phyloP scores from a whole-genome alignment of 352 stramenopile genomes.

The Pythium insidiosum region DNA sequence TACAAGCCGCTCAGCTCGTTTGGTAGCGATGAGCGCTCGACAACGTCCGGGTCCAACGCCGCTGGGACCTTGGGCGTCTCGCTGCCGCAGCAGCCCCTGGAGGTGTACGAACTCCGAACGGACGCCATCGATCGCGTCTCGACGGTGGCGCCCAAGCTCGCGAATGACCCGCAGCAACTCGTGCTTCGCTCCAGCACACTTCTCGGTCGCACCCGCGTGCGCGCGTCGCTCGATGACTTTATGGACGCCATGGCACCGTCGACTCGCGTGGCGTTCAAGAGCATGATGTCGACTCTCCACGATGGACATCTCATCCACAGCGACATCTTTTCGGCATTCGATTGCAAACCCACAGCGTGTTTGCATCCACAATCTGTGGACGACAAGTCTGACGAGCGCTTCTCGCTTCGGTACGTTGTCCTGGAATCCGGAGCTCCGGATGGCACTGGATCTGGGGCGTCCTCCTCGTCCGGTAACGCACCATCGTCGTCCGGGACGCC shows the following conservation, averaged over 20 bases:
- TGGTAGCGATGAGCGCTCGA: not conserved
- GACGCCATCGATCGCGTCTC: slow-evolving; percentile 39
- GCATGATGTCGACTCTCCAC: slow-evolving; percentile 43
- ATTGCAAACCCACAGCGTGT: slow-evolving; percentile 10
- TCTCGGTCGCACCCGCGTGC: slow-evolving; percentile 44
- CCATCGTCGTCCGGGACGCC: not conserved
- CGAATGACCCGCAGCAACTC: slow-evolving; percentile 15
- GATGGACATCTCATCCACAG: slow-evolving; percentile 46
- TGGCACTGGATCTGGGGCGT: not conserved
- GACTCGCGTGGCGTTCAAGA: slow-evolving; percentile 42
- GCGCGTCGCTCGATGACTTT: slow-evolving; percentile 54
- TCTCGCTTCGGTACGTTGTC: slow-evolving; percentile 42
- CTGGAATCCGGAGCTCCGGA: slow-evolving; percentile 1
- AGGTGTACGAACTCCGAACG: slow-evolving; percentile 47
- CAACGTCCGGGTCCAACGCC: not conserved
- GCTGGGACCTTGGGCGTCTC: not conserved
- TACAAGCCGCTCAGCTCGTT: slow-evolving; percentile 6
- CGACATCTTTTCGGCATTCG: slow-evolving; percentile 59
- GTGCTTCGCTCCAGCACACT: slow-evolving; percentile 36
- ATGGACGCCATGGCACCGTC: slow-evolving; percentile 43
- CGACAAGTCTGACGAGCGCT: slow-evolving; percentile 21
- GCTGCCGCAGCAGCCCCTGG: slow-evolving; percentile 13
- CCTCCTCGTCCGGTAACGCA: not conserved
- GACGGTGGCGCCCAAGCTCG: slow-evolving; percentile 27
- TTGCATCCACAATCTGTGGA: too few species aligned